A percentile compares a stretch with the other conserved stretches of the same genome.
phyloP scores from a whole-genome alignment of 2,329 filamentous ascomycete species.

The Celoporthe dispersa region DNA sequence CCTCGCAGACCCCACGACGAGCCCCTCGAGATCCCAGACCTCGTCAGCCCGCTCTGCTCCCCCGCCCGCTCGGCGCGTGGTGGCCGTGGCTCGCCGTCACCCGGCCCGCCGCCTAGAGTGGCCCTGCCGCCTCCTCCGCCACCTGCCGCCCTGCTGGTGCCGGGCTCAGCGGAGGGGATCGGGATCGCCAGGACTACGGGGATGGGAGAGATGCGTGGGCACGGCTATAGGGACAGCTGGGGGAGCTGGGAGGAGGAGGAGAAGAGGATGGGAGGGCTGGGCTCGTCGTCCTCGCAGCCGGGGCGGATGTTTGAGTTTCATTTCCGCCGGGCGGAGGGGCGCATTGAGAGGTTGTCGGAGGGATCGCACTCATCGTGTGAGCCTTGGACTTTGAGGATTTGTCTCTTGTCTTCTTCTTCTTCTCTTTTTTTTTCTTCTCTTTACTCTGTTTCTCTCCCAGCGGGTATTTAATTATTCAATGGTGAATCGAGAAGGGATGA shows the following conservation, averaged over 20 bases:
- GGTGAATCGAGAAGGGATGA: background rate
- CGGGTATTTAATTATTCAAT: background rate
- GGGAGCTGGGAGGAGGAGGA: slow-evolving; percentile 26
- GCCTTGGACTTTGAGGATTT: too few relatives aligned
- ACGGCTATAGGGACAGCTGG: slow-evolving; percentile 21
- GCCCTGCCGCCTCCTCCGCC: slow-evolving; percentile 21
- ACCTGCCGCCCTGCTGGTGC: background rate
- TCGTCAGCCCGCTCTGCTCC: slow-evolving; percentile 30
- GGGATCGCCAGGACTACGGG: slow-evolving; percentile 22
- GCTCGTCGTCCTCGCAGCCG: background rate
- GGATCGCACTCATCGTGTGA: background rate
- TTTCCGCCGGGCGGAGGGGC: slow-evolving; percentile 18
- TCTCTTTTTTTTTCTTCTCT: background rate
- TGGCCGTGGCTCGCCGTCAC: background rate
- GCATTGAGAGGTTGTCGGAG: background rate
- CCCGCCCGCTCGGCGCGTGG: slow-evolving; percentile 1
- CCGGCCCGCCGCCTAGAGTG: slow-evolving; percentile 23
- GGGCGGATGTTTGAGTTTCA: slow-evolving; percentile 17
- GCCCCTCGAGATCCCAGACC: slow-evolving; percentile 43
- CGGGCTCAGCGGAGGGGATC: slow-evolving; percentile 4
- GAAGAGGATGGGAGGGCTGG: background rate
- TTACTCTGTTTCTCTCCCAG: background rate
- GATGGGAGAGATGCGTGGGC: background rate
- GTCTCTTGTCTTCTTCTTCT: too few relatives aligned
- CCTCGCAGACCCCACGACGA: slow-evolving; percentile 43